Percentiles rank a stretch among this genome's conserved stretches.
Conservation (phyloP, 164 flowering plant genomes). For the Magnolia officinalis region DNA sequence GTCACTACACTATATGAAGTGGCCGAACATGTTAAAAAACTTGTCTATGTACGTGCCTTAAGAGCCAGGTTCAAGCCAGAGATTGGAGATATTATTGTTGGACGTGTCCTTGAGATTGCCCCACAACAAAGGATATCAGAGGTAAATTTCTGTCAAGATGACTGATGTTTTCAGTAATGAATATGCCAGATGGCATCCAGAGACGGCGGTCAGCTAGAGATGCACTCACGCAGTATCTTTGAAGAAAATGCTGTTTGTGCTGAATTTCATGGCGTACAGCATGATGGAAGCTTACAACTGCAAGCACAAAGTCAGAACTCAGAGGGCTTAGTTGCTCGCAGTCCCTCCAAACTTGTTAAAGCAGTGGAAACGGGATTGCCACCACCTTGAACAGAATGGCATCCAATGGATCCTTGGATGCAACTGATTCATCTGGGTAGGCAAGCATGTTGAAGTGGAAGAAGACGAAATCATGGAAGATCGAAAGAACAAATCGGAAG, state of each 20-base stretch:
- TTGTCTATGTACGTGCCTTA: conserved; percentile 71
- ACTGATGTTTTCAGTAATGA: conserved; percentile 99
- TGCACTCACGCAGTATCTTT: conserved; percentile 92
- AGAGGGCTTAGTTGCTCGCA: conserved; percentile 72
- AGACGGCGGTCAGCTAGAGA: conserved; percentile 89
- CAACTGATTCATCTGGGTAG: conserved; percentile 92
- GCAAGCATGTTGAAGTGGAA: conserved; percentile 69
- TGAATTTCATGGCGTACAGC: conserved; percentile 87
- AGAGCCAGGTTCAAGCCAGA: conserved; percentile 97
- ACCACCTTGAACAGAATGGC: conserved; percentile 73
- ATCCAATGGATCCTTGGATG: conserved; percentile 81
- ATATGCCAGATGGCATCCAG: conserved; percentile 95
- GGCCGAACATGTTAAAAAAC: conserved; percentile 89
- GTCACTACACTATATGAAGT: conserved; percentile 87
- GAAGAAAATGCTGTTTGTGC: conserved; percentile 92
- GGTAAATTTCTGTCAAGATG: conserved; percentile 84
- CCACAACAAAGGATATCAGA: conserved; percentile 92
- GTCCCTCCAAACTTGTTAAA: conserved; percentile 78
- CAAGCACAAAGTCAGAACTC: conserved; percentile 98
- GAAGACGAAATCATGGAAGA: conserved; percentile 51
- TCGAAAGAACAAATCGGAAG: conserved; percentile 35
- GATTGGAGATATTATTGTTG: conserved; percentile 85
- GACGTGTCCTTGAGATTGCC: conserved; percentile 89
- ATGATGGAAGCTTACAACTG: conserved; percentile 84
- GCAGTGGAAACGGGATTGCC: conserved; percentile 85